Evolutionary conservation across 2,329 filamentous ascomycete species (phyloP).

Genomic region (Aspergillus quadrilineatus): DNA sequence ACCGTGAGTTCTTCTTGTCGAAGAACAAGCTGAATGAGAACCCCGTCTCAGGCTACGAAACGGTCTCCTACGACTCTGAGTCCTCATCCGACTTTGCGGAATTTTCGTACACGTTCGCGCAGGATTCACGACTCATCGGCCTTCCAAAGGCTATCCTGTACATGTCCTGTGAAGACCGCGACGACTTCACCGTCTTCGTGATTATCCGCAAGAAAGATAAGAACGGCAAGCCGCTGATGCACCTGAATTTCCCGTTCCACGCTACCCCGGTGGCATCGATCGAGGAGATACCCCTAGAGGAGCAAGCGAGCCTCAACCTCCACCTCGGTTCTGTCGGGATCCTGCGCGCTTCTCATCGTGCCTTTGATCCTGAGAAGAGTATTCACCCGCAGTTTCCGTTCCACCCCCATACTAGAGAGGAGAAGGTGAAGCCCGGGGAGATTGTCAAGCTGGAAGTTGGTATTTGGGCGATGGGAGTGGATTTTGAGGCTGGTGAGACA

Average conservation of each 20-base stretch:
- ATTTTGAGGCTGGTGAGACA: slow-evolving; percentile 46
- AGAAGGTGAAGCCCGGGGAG: slow-evolving; percentile 43
- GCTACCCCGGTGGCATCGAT: slow-evolving; percentile 32
- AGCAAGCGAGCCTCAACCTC: slow-evolving; percentile 42
- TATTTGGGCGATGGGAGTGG: slow-evolving; percentile 49
- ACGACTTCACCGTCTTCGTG: slow-evolving; percentile 50
- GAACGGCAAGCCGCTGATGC: slow-evolving; percentile 43
- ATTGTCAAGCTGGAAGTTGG: slow-evolving; percentile 50
- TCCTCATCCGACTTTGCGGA: slow-evolving; percentile 19
- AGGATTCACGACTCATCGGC: slow-evolving; percentile 45
- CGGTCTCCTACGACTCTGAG: slow-evolving; percentile 36
- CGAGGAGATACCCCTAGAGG: slow-evolving; percentile 31
- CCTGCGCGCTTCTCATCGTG: slow-evolving; percentile 47
- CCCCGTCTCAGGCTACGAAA: slow-evolving; percentile 3
- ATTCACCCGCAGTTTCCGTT: slow-evolving; percentile 36
- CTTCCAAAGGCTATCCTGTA: slow-evolving; percentile 50
- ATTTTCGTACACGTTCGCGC: slow-evolving; percentile 44
- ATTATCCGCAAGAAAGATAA: slow-evolving; percentile 47
- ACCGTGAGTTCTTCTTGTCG: slow-evolving; percentile 33
- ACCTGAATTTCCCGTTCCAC: slow-evolving; percentile 47
- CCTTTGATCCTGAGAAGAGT: slow-evolving; percentile 34
- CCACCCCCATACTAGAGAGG: slow-evolving; percentile 42
- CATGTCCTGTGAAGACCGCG: slow-evolving; percentile 43
- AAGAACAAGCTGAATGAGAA: slow-evolving; percentile 13
- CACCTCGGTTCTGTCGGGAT: slow-evolving; percentile 47